Evolutionary conservation across 2,329 filamentous ascomycete genomes (phyloP), one percentile per base, ranked within the genome.

Genomic region (Ceratocystis alfenasii): DNA sequence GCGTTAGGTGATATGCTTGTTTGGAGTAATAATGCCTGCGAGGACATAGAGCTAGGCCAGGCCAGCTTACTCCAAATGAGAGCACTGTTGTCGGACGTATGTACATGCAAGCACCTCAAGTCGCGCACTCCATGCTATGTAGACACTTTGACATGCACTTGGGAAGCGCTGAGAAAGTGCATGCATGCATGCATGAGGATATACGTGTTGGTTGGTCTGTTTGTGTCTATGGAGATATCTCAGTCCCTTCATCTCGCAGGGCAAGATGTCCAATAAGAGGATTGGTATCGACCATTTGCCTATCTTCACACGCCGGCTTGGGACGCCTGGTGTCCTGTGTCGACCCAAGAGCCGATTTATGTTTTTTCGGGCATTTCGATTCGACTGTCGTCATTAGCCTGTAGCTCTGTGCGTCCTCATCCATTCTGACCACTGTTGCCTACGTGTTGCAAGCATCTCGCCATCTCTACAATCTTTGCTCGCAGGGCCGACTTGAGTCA

Each of bases 61-160:
- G 44, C 8, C 28, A 59, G 20, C 22, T 33, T 6, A 59, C 53
- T 59, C 53, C 53, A 59, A 36, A 33, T 59, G 36, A 41, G 36
- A 41, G 36, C 12, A 4, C 36, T 41, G 36, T 41, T 12, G 28
- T n/a, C 33, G 25, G 17, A 33, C 7, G 10, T n/a, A 55, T 22
- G 20, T 55, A 30, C 46, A 48, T 48, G 22, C 15, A 25, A 25
- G 22, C 28, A 59, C 5, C 28, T 7, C 15, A 59, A 36, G 28
- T 59, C 28, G 36, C 15, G 28, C 15, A 15, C 53, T 36, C 30
- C 28, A 36, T 59, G 28, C 28, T 59, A 59, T 59, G 53, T 30
- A 59, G 53, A 25, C 53, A 59, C 53, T 59, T 59, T 36, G 53
- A 59, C 28, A 59, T 59, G 20, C 48, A 15, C 48, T 12, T 28